A percentile compares a stretch with the other conserved stretches of the same genome.
Conservation (phyloP, 441 rosid species). For the Mallotus japonicus region DNA sequence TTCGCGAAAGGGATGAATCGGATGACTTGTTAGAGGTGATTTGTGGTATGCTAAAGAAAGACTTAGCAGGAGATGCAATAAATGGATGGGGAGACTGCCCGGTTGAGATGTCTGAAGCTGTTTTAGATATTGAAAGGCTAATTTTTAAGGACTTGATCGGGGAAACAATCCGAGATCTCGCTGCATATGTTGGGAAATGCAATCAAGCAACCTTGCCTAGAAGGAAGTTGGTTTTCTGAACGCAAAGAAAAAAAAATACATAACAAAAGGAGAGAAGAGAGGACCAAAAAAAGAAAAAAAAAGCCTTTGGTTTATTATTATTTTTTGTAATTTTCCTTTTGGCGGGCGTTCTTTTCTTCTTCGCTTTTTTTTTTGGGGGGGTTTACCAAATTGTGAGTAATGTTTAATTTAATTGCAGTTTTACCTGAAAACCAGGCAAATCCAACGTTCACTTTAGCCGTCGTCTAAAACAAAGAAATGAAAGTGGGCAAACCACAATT, state of each 20-base stretch:
- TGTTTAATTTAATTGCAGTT: constrained; percentile 23
- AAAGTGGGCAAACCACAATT: constrained; percentile 1
- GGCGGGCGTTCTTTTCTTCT: constrained; percentile 13
- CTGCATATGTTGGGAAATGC: constrained; percentile 32
- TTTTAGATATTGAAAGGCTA: constrained; percentile 70
- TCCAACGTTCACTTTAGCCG: constrained; percentile 31
- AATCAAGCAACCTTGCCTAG: constrained; percentile 31
- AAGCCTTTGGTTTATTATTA: constrained; percentile 7
- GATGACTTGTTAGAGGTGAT: constrained; percentile 62
- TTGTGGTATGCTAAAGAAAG: constrained; percentile 62
- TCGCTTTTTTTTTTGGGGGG: background rate
- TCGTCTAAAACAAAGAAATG: constrained; percentile 21
- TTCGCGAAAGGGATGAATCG: constrained; percentile 45
- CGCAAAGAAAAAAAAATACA: background rate
- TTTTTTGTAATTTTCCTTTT: background rate
- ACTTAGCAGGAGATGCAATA: constrained; percentile 57
- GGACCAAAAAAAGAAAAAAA: background rate
- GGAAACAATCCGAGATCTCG: constrained; percentile 75
- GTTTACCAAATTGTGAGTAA: constrained; percentile 19
- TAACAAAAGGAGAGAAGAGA: background rate
- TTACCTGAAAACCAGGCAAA: constrained; percentile 35
- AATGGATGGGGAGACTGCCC: constrained; percentile 63
- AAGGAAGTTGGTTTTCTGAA: constrained; percentile 74
- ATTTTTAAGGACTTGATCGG: constrained; percentile 79
- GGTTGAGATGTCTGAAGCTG: constrained; percentile 68